Percentiles rank a stretch among this genome's conserved stretches.
Evolutionary conservation across 2,329 filamentous ascomycete genomes (phyloP).

Genomic region (Trichophyton simii): DNA sequence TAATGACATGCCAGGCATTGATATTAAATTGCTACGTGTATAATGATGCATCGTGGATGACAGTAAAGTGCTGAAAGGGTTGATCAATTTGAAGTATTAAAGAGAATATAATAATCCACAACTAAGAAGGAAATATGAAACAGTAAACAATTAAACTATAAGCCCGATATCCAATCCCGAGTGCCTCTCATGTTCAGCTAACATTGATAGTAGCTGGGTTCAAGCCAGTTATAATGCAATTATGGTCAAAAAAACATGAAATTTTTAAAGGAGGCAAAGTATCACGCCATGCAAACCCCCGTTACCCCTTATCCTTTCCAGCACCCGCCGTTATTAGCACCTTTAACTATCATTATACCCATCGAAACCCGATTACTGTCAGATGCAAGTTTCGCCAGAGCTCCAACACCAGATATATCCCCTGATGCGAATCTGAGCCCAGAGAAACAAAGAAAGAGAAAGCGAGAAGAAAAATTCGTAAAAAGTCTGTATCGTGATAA

Average conservation of each 20-base stretch:
- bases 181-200: not conserved
- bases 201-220: not conserved
- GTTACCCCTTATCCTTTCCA: not conserved
- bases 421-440: not conserved
- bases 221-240: not conserved
- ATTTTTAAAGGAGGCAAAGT: not conserved
- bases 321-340: not conserved
- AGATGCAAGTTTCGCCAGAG: not conserved
- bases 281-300: not conserved
- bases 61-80: not conserved
- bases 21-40: no score
- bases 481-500: not conserved
- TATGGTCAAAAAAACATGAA: not conserved
- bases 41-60: not conserved
- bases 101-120: not conserved
- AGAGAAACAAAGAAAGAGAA: not conserved
- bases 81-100: not conserved
- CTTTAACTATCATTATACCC: not conserved
- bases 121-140: not conserved
- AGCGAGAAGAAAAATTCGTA: slow-evolving; percentile 1
- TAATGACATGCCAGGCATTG: not conserved
- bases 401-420: not conserved
- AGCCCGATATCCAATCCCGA: not conserved
- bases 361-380: not conserved
- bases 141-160: not conserved